Base-by-base conservation (phyloP, 2,329 filamentous ascomycete species). In the Penicillium sp. region DNA sequence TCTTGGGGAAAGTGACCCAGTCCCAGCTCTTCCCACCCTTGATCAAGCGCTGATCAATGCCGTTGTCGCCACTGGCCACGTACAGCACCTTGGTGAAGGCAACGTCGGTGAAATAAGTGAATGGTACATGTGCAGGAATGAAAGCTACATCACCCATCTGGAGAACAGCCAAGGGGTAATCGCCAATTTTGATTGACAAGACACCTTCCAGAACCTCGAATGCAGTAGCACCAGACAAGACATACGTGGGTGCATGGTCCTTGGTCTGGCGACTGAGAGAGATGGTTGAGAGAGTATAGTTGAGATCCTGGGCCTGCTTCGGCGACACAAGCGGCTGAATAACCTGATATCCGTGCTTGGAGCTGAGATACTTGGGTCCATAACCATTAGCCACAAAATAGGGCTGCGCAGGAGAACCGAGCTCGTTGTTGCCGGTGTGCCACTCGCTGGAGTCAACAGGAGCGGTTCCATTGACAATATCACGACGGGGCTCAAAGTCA, bases 381-480 rank as follows among this genome's bases (percentile, higher is more conserved):
- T 75, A 77, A 58, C 75, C 71, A 56, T 78, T 79, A 28, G 78
- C 79, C 33, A 79, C 55, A 55, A 75, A 79, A 59, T 75, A 77
- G 1, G 77, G 75, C 11, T 71, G 70, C 1, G 55, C 55, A 0
- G 64, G 55, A 51, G 71, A 58, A 5, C 69, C 70, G 8, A 78
- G 67, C 5, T 61, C 33, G 43, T 77, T 77, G 19, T 65, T 29
- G 0, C 71, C 74, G 1, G 67, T 67, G 60, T 79, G 74, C 76
- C 77, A 80, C 6, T 53, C 47, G 28, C 57, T 62, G 36, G 56
- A 58, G 8, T 58, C 59, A 6, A 63, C 56, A 2, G 74, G 73
- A 0, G 75, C 75, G 14, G 67, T 70, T 47, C 77, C 78, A 48
- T 80, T 76, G 21, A 76, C 63, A 1, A 77, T 56, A 52, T 78